phyloP scores from a whole-genome alignment of 768 basidiomycete genomes.

The Cystofilobasidium capitatum region DNA sequence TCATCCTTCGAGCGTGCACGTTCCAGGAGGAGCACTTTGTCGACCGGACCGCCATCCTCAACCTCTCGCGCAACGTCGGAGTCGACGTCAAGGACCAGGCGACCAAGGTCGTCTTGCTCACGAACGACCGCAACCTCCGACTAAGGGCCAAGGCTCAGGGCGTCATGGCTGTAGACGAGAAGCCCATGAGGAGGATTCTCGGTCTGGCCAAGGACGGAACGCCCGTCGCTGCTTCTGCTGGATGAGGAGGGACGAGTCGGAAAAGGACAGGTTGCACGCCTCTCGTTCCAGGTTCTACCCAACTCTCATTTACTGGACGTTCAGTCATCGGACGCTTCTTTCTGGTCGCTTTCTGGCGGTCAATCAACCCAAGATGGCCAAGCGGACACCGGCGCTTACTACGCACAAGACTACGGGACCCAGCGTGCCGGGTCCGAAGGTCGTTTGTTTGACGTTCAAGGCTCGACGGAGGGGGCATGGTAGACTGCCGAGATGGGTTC shows the following conservation, averaged over 20 bases:
- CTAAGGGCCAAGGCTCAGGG: conserved; percentile 21
- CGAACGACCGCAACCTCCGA: conserved; percentile 67
- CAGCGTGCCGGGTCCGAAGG: too few relatives aligned
- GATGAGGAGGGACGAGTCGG: neutral
- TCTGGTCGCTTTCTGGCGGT: too few relatives aligned
- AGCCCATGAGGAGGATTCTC: conserved; percentile 24
- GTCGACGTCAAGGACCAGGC: conserved; percentile 40
- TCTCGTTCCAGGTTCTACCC: too few relatives aligned
- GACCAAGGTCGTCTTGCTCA: conserved; percentile 78
- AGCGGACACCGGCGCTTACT: too few relatives aligned
- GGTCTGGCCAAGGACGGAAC: neutral
- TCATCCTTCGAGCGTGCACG: conserved; percentile 80
- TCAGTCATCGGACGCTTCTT: too few relatives aligned
- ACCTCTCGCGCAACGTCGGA: conserved; percentile 38
- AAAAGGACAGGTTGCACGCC: too few relatives aligned
- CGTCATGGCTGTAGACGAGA: conserved; percentile 22
- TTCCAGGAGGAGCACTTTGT: conserved; percentile 92
- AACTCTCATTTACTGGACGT: too few relatives aligned
- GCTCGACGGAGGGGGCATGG: too few relatives aligned
- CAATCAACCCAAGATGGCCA: too few relatives aligned
- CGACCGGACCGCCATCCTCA: conserved; percentile 67
- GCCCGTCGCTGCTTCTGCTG: neutral
- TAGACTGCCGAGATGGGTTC: too few relatives aligned
- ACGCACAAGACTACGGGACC: too few relatives aligned
- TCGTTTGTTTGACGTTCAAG: too few relatives aligned